Evolutionary conservation across 2,329 filamentous ascomycete genomes (phyloP).

Genomic region (Chaetothyriales sp.): DNA sequence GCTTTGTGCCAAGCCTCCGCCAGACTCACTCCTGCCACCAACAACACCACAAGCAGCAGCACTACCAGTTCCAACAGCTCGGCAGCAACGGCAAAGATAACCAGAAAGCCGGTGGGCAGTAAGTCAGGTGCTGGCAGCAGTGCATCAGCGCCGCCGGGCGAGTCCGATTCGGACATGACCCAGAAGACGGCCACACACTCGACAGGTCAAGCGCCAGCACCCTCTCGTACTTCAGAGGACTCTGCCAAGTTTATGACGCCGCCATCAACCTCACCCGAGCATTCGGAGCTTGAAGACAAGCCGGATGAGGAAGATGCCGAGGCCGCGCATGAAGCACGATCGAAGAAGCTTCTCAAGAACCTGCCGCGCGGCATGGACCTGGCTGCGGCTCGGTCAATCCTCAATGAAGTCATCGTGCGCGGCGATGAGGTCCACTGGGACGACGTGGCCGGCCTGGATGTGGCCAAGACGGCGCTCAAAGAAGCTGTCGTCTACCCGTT

Average conservation of each 20-base stretch:
- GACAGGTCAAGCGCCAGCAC: slow-evolving; percentile 13
- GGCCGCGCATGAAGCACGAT: slow-evolving; percentile 39
- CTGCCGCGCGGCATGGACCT: slow-evolving; percentile 71
- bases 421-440: slow-evolving; percentile 92
- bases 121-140: neutral
- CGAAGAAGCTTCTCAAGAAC: slow-evolving; percentile 54
- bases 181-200: neutral
- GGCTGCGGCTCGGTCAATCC: slow-evolving; percentile 70
- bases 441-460: slow-evolving; percentile 79
- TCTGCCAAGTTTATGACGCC: slow-evolving; percentile 29
- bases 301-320: slow-evolving; percentile 32
- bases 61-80: neutral
- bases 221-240: slow-evolving; percentile 1
- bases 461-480: slow-evolving; percentile 80
- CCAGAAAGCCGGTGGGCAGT: neutral
- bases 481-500: slow-evolving; percentile 97
- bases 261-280: slow-evolving; percentile 33
- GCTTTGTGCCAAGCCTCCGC: slow-evolving; percentile 2
- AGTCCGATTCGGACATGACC: neutral
- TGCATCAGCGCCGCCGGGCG: neutral
- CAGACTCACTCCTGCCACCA: neutral
- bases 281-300: slow-evolving; percentile 28
- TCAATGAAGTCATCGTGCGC: slow-evolving; percentile 86
- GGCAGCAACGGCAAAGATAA: neutral
- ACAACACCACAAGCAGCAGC: neutral